A percentile compares a stretch with the other conserved stretches of the same genome.
phyloP scores from a whole-genome alignment of 2,329 filamentous ascomycete species.

The Talaromyces sp. region DNA sequence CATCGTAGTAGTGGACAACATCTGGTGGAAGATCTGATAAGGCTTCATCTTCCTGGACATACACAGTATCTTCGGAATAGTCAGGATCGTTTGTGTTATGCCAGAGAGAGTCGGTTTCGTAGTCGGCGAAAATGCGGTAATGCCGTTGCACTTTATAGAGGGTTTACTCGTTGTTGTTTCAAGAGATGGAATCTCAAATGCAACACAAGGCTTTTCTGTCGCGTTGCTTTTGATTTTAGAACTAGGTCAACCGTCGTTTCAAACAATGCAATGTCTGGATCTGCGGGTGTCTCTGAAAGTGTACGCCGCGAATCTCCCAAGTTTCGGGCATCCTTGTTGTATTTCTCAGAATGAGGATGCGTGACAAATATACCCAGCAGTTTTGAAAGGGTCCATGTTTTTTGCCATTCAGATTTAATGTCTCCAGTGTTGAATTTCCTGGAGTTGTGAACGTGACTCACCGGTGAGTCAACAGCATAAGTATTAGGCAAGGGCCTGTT shows the following conservation, averaged over 20 bases:
- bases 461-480: no score
- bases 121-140: slow-evolving; percentile 17
- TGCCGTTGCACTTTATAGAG: slow-evolving; percentile 4
- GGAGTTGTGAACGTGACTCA: no score
- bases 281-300: slow-evolving; percentile 6
- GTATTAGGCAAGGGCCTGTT: no score
- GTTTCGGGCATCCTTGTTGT: slow-evolving; percentile 14
- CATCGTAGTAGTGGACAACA: slow-evolving; percentile 12
- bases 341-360: slow-evolving; percentile 12
- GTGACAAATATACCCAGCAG: slow-evolving; percentile 12
- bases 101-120: slow-evolving; percentile 16
- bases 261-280: neutral
- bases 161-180: no score
- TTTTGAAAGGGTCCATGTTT: no score
- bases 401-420: no score
- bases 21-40: slow-evolving; percentile 10
- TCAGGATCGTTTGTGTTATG: slow-evolving; percentile 9
- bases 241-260: neutral
- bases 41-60: slow-evolving; percentile 1
- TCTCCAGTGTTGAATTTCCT: no score
- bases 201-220: neutral
- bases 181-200: neutral
- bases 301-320: slow-evolving; percentile 13
- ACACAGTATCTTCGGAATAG: slow-evolving; percentile 7
- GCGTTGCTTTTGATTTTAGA: neutral